A percentile compares a stretch with the other conserved stretches of the same genome.
Conservation (phyloP, 768 basidiomycete species). For the Exidia glandulosa region DNA sequence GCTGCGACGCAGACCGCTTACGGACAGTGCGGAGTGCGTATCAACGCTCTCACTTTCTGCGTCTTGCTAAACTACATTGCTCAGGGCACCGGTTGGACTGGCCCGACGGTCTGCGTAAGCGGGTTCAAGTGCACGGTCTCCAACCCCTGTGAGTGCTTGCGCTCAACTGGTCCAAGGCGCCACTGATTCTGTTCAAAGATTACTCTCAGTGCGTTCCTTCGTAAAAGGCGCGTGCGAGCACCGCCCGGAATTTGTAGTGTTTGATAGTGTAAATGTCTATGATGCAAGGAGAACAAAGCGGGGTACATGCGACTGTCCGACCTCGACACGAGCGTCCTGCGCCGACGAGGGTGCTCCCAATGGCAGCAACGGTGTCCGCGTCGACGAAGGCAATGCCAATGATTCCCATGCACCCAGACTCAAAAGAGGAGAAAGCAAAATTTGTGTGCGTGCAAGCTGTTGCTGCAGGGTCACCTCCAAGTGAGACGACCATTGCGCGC, state of each 20-base stretch:
- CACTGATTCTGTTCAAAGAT: conserved; percentile 15
- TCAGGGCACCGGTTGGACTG: conserved; percentile 27
- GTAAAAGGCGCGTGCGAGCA: too few relatives aligned
- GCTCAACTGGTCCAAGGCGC: not conserved
- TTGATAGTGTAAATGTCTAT: not conserved
- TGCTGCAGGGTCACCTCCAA: conserved; percentile 26
- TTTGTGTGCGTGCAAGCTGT: conserved; percentile 46
- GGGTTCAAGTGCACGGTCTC: conserved; percentile 23
- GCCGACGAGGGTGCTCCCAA: not conserved
- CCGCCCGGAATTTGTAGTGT: too few relatives aligned
- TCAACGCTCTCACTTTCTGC: conserved; percentile 15
- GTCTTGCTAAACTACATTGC: not conserved
- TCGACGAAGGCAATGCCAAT: not conserved
- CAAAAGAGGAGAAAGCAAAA: conserved; percentile 48
- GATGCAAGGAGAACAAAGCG: not conserved
- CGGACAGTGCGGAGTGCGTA: conserved; percentile 31
- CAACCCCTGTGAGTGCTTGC: conserved; percentile 29
- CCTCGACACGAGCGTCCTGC: not conserved
- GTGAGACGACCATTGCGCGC: conserved; percentile 10
- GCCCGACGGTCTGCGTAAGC: conserved; percentile 22
- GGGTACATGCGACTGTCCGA: not conserved
- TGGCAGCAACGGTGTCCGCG: not conserved
- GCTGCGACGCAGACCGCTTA: conserved; percentile 22
- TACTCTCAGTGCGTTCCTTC: conserved; percentile 36
- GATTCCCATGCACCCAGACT: conserved; percentile 17